phyloP scores from a whole-genome alignment of 2,329 filamentous ascomycete species.

The Trichoderma asperellum region DNA sequence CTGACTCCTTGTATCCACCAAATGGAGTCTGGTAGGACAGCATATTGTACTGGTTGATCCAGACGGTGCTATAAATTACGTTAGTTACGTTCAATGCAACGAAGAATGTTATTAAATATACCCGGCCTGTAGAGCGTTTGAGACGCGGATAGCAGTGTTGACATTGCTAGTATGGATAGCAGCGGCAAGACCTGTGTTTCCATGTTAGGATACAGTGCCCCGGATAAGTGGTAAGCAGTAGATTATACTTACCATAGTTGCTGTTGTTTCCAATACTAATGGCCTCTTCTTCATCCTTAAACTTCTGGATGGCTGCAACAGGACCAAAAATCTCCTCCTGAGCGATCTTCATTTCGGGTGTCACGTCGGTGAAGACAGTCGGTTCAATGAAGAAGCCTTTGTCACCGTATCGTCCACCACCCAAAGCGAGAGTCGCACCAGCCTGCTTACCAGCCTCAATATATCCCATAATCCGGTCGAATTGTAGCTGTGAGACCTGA shows the following conservation, averaged over 20 bases:
- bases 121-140: background rate
- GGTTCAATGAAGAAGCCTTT: constrained; percentile 71
- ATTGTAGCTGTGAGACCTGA: constrained; percentile 83
- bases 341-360: constrained; percentile 30
- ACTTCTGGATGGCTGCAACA: constrained; percentile 49
- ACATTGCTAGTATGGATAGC: background rate
- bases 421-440: constrained; percentile 64
- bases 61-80: constrained; percentile 60
- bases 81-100: background rate
- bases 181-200: background rate
- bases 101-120: background rate
- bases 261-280: constrained; percentile 55
- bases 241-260: constrained; percentile 40
- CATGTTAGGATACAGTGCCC: background rate
- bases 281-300: constrained; percentile 55
- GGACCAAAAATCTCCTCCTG: constrained; percentile 39
- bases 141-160: background rate
- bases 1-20: constrained; percentile 42
- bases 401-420: constrained; percentile 60
- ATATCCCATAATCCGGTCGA: constrained; percentile 84
- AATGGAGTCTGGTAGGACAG: constrained; percentile 38
- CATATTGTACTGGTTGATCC: constrained; percentile 54
- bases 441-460: constrained; percentile 69
- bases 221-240: background rate
- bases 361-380: constrained; percentile 65